A percentile compares a stretch with the other conserved stretches of the same genome.
These are phyloP conservation scores for Coriolopsis trogii DNA, from an alignment of 1,284 basidiomycete genomes.

Conservation along the genomic window DNA sequence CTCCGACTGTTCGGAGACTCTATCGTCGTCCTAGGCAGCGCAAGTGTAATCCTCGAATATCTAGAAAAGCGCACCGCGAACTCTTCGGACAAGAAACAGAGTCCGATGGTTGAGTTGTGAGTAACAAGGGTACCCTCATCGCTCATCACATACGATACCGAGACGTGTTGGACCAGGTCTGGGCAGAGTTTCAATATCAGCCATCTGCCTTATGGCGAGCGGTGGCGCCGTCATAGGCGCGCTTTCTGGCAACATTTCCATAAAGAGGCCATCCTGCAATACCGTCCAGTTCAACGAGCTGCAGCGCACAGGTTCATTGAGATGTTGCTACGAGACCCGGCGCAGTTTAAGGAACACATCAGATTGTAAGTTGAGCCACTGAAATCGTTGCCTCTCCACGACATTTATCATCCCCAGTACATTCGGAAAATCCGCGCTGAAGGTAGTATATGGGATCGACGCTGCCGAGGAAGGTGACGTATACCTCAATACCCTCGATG, in stretches of 20 bases:
- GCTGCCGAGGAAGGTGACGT: slow-evolving; percentile 3
- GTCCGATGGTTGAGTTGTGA: slow-evolving; percentile 1
- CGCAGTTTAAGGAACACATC: slow-evolving; percentile 3
- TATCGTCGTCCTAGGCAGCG: slow-evolving; percentile 15
- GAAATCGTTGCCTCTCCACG: no score
- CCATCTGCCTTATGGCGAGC: slow-evolving; percentile 24
- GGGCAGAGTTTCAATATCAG: slow-evolving; percentile 9
- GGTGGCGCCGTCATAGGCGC: slow-evolving; percentile 24
- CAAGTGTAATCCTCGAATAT: slow-evolving; percentile 7
- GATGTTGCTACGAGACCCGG: slow-evolving; percentile 1
- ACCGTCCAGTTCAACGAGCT: slow-evolving; percentile 3
- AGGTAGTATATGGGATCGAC: slow-evolving; percentile 11
- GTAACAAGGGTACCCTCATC: neutral
- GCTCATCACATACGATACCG: neutral
- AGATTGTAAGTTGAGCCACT: slow-evolving; percentile 11
- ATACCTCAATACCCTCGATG: neutral
- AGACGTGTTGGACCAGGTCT: slow-evolving; percentile 5
- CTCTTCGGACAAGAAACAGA: slow-evolving; percentile 7
- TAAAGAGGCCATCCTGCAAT: neutral
- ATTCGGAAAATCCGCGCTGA: slow-evolving; percentile 9
- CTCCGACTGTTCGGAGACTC: slow-evolving; percentile 2
- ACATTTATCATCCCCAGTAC: neutral
- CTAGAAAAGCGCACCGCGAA: slow-evolving; percentile 12
- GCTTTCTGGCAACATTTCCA: slow-evolving; percentile 25
- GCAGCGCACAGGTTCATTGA: slow-evolving; percentile 2